Evolutionary conservation across 208 protist species (phyloP).

Genomic region (Zelonia costaricensis): DNA sequence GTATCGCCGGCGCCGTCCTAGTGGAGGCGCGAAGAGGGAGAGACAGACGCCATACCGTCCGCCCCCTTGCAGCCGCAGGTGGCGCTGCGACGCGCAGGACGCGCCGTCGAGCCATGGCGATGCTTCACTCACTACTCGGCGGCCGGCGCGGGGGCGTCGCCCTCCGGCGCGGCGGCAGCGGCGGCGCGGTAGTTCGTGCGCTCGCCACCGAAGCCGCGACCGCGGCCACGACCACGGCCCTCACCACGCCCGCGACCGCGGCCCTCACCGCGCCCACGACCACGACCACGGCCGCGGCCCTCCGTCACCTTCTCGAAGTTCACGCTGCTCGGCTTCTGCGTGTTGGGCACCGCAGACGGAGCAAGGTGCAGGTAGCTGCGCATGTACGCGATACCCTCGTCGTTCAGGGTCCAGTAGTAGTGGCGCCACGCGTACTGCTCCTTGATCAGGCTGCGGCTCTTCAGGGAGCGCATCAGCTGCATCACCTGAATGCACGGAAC

Average conservation of each 20-base stretch:
- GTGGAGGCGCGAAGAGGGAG: too few relatives aligned
- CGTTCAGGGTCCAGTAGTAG: conserved; percentile 95
- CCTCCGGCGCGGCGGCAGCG: neutral
- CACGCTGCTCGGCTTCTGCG: conserved; percentile 75
- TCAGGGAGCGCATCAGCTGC: conserved; percentile 91
- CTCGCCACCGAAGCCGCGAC: conserved; percentile 84
- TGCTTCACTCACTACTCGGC: too few relatives aligned
- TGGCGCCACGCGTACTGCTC: conserved; percentile 95
- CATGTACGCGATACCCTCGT: conserved; percentile 93
- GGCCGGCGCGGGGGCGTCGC: neutral
- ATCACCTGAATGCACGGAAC: conserved; percentile 85
- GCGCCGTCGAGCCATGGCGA: too few relatives aligned
- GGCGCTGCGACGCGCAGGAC: too few relatives aligned
- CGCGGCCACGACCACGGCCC: conserved; percentile 65
- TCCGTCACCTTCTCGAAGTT: conserved; percentile 57
- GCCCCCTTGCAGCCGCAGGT: too few relatives aligned
- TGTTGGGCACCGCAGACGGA: conserved; percentile 87
- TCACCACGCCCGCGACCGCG: conserved; percentile 55
- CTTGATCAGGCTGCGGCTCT: conserved; percentile 91
- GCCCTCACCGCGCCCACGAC: conserved; percentile 47
- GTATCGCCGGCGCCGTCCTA: too few relatives aligned
- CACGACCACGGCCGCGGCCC: conserved; percentile 42
- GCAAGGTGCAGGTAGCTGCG: conserved; percentile 93
- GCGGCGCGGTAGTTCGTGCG: conserved; percentile 26
- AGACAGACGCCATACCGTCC: too few relatives aligned